Evolutionary conservation across 495 filamentous ascomycete genomes (phyloP).

Genomic region (Penicillium canescens): DNA sequence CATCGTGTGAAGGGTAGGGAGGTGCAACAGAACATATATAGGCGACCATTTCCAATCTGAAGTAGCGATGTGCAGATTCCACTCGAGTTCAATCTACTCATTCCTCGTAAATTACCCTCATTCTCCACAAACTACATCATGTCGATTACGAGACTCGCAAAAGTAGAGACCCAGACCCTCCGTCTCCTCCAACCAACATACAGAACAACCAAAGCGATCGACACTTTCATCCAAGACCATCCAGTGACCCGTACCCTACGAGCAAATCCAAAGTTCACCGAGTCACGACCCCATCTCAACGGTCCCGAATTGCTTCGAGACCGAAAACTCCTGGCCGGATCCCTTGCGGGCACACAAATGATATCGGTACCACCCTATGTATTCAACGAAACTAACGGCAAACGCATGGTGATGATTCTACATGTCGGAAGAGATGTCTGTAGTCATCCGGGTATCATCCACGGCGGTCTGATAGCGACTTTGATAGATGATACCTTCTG

Average conservation of each 20-base stretch:
- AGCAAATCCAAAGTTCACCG: constrained; percentile 60
- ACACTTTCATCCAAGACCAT: constrained; percentile 72
- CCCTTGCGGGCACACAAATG: constrained; percentile 67
- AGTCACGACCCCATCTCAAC: constrained; percentile 79
- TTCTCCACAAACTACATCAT: no score
- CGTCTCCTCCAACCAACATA: neutral
- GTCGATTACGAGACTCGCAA: no score
- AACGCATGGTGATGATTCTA: constrained; percentile 65
- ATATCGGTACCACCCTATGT: constrained; percentile 76
- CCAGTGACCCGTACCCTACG: constrained; percentile 65
- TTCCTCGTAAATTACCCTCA: no score
- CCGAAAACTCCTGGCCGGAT: constrained; percentile 76
- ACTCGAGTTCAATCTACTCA: no score
- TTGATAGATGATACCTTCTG: constrained; percentile 87
- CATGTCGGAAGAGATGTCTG: constrained; percentile 79
- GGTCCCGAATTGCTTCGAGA: constrained; percentile 63
- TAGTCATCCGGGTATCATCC: constrained; percentile 84
- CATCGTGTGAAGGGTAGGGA: no score
- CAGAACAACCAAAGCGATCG: constrained; percentile 35
- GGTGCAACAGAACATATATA: no score
- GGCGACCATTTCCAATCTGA: no score
- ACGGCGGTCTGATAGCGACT: constrained; percentile 86
- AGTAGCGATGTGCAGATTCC: no score
- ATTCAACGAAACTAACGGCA: constrained; percentile 68
- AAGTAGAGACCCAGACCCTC: neutral